Conservation (phyloP, 2,329 filamentous ascomycete species). For the Trichophyton simii region DNA sequence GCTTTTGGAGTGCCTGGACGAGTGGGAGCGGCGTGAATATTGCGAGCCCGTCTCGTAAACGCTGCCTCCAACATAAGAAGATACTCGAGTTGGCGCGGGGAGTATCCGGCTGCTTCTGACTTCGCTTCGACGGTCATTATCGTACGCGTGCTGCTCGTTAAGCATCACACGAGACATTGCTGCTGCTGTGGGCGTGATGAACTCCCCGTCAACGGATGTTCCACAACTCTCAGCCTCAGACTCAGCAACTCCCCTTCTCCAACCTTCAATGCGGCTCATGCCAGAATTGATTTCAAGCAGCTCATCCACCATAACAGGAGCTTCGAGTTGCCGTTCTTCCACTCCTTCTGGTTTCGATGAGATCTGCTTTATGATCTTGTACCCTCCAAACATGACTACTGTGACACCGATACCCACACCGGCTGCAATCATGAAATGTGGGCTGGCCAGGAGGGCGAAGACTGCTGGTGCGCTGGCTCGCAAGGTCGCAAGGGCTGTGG, state of each 20-base stretch:
- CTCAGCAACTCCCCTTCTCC: conserved; percentile 52
- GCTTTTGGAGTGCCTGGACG: conserved; percentile 7
- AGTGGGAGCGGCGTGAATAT: conserved; percentile 9
- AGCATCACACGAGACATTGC: conserved; percentile 32
- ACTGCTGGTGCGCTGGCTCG: conserved; percentile 75
- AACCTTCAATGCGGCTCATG: conserved; percentile 47
- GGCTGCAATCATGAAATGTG: conserved; percentile 87
- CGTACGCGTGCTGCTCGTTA: conserved; percentile 8
- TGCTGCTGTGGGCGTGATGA: conserved; percentile 48
- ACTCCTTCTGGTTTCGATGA: conserved; percentile 25
- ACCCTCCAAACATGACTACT: conserved; percentile 87
- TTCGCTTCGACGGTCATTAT: conserved; percentile 24
- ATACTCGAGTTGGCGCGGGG: neutral
- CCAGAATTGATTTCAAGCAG: conserved; percentile 41
- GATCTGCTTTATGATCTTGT: conserved; percentile 92
- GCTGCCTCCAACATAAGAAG: neutral
- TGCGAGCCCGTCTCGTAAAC: conserved; percentile 5
- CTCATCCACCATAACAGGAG: conserved; percentile 37
- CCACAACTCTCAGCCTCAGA: conserved; percentile 41
- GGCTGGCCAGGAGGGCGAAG: conserved; percentile 73
- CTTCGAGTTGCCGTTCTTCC: conserved; percentile 1
- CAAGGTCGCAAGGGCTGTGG: conserved; percentile 59
- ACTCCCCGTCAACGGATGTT: conserved; percentile 53
- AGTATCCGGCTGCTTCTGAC: conserved; percentile 9
- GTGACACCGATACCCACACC: conserved; percentile 86